Base-by-base conservation (phyloP, 2,329 filamentous ascomycete genomes). In the Arthrobotrys pseudoclavata region DNA sequence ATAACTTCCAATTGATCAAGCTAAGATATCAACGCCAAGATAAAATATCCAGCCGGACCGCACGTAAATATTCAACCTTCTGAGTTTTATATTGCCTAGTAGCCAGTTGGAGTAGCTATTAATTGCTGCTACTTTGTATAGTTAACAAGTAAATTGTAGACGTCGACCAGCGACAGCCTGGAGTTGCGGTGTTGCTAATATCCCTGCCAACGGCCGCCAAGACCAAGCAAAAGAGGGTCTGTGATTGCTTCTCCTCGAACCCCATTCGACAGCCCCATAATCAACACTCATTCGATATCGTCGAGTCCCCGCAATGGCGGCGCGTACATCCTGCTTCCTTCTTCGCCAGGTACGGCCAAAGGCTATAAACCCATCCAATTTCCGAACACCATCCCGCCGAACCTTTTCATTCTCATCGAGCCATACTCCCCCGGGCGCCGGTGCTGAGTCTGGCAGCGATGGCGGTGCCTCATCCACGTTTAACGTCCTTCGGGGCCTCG, bases 401-500 rank as follows among this genome's bases (percentile, higher is more conserved):
- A 52, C 57, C 12, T 76, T 76, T 37, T 76, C 72, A 0, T 76
- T 70, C 34, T 52, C 66, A 22, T 76, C 72, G 20, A 52, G 55
- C 20, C 48, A 70, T 60, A 50, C 72, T 5, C 22, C 72, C 1
- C 18, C 64, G 15, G 60, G 64, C n/a, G 60, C 72, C 29, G 72
- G 67, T 20, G 52, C 72, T 4, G 53, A 67, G 53, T 62, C 70
- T n/a, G 55, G 63, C 18, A 45, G 70, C 20, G 72, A 76, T 76
- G 72, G 57, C 24, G 71, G 55, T 13, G 50, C 26, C 12, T 57
- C 71, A 53, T 74, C 69, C 12, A 62, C 72, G 0, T 76, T 76
- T 13, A 66, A 45, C 18, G 48, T 76, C 57, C 72, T 76, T 60
- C 72, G 72, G 18, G 72, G 72, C 7, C 72, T 92, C 68, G 90